Percentiles rank a stretch among this genome's conserved stretches.
These are phyloP conservation scores for Saxophila tyrrhenica DNA, from an alignment of 495 filamentous ascomycete genomes.

Conservation along the genomic window DNA sequence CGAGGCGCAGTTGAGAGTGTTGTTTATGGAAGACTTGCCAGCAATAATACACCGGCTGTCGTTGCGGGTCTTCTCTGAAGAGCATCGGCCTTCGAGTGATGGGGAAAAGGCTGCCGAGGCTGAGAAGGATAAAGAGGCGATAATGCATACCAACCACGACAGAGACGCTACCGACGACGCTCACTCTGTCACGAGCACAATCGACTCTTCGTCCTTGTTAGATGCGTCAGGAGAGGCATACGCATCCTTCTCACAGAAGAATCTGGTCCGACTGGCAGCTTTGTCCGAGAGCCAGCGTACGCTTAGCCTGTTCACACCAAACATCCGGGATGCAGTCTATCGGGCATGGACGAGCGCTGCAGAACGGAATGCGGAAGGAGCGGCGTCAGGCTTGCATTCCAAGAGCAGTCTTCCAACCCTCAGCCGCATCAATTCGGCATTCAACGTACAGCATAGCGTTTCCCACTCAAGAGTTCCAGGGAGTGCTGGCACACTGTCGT, in stretches of 20 bases:
- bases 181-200: slow-evolving; percentile 35
- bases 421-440: slow-evolving; percentile 27
- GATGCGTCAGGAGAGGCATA: slow-evolving; percentile 66
- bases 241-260: slow-evolving; percentile 84
- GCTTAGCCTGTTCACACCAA: slow-evolving; percentile 74
- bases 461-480: background rate
- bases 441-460: slow-evolving; percentile 3
- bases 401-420: slow-evolving; percentile 15
- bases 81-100: slow-evolving; percentile 50
- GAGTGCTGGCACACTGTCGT: slow-evolving; percentile 15
- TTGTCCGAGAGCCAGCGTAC: slow-evolving; percentile 76
- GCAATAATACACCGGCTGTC: slow-evolving; percentile 93
- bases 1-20: slow-evolving; percentile 76
- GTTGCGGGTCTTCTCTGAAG: slow-evolving; percentile 77
- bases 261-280: slow-evolving; percentile 62
- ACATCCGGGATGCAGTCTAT: slow-evolving; percentile 73
- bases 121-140: slow-evolving; percentile 26
- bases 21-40: slow-evolving; percentile 96
- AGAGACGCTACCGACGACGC: slow-evolving; percentile 60
- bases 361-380: slow-evolving; percentile 47
- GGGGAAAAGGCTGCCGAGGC: slow-evolving; percentile 36
- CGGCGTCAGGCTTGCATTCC: slow-evolving; percentile 25
- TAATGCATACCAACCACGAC: slow-evolving; percentile 28
- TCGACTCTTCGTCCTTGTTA: slow-evolving; percentile 24
- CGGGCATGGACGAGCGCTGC: slow-evolving; percentile 79